These are phyloP conservation scores for Uncinocarpus reesii DNA, from an alignment of 2,329 filamentous ascomycete genomes.

Conservation along the genomic window DNA sequence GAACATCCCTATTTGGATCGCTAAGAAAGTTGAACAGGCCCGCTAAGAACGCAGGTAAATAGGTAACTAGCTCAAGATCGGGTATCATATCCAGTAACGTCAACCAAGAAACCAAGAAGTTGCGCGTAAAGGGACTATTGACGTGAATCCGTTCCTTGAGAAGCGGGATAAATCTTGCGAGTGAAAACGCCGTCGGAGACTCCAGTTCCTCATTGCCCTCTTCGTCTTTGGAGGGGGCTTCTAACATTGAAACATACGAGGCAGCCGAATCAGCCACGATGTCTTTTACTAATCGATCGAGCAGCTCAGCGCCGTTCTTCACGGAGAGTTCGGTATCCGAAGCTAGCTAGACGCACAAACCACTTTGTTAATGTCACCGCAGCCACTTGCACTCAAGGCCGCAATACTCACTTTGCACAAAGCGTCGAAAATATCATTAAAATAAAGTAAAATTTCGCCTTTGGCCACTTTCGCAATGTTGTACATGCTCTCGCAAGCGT, in stretches of 20 bases:
- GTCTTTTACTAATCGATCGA: constrained; percentile 90
- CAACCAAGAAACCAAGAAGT: constrained; percentile 93
- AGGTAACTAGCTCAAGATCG: constrained; percentile 86
- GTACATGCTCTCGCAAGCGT: constrained; percentile 99
- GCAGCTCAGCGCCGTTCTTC: constrained; percentile 91
- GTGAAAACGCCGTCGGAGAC: constrained; percentile 81
- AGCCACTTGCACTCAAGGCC: constrained; percentile 16
- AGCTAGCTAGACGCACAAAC: constrained; percentile 53
- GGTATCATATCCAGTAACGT: constrained; percentile 91
- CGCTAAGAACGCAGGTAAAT: constrained; percentile 80
- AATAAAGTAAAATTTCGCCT: constrained; percentile 91
- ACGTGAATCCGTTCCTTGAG: constrained; percentile 91
- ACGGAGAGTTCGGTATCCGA: constrained; percentile 94
- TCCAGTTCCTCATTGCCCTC: constrained; percentile 32
- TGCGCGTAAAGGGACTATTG: constrained; percentile 85
- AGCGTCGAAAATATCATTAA: constrained; percentile 97
- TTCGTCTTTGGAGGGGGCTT: constrained; percentile 45
- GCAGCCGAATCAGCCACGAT: constrained; percentile 92
- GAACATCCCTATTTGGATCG: constrained; percentile 86
- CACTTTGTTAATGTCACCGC: not conserved
- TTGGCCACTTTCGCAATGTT: constrained; percentile 99
- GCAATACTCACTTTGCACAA: constrained; percentile 68
- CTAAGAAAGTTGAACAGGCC: constrained; percentile 86
- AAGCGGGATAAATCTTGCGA: constrained; percentile 81
- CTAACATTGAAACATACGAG: constrained; percentile 83